Evolutionary conservation across 2,329 filamentous ascomycete species (phyloP).

Genomic region (Pseudopyricularia cyperi): DNA sequence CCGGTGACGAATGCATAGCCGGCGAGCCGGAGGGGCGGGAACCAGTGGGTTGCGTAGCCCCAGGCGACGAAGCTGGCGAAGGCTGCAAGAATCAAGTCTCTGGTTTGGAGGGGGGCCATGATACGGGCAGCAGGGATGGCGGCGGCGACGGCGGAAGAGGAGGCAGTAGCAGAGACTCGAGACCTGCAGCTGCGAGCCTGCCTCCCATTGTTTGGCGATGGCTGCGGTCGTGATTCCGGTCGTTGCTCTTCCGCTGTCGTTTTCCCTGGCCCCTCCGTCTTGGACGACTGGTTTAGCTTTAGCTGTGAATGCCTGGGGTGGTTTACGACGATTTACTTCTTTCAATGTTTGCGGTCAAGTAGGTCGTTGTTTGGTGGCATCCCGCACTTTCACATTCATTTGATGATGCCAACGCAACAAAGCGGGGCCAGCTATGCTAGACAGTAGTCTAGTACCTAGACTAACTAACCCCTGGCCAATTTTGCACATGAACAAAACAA

Average conservation of each 20-base stretch:
- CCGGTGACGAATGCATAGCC: conserved; percentile 75
- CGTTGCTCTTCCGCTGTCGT: not conserved
- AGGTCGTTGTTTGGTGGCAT: no score
- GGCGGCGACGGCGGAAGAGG: not conserved
- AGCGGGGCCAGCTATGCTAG: no score
- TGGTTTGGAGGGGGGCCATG: conserved; percentile 57
- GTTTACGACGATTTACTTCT: no score
- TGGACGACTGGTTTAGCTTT: no score
- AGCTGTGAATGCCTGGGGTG: no score
- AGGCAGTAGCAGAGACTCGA: not conserved
- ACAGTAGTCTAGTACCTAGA: no score
- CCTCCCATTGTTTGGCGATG: conserved; percentile 1
- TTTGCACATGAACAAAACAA: no score
- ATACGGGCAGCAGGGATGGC: conserved; percentile 11
- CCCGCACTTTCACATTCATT: no score
- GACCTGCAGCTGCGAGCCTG: not conserved
- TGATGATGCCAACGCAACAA: no score
- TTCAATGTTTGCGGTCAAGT: no score
- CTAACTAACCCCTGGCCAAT: no score
- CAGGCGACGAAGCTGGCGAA: conserved; percentile 70
- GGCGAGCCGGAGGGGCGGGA: conserved; percentile 70
- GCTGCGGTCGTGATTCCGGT: not conserved
- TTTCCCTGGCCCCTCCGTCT: no score
- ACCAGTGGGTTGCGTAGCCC: conserved; percentile 73
- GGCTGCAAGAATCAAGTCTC: conserved; percentile 56